phyloP scores from a whole-genome alignment of 2,329 filamentous ascomycete species.

The Xylariomycetidae sp. region DNA sequence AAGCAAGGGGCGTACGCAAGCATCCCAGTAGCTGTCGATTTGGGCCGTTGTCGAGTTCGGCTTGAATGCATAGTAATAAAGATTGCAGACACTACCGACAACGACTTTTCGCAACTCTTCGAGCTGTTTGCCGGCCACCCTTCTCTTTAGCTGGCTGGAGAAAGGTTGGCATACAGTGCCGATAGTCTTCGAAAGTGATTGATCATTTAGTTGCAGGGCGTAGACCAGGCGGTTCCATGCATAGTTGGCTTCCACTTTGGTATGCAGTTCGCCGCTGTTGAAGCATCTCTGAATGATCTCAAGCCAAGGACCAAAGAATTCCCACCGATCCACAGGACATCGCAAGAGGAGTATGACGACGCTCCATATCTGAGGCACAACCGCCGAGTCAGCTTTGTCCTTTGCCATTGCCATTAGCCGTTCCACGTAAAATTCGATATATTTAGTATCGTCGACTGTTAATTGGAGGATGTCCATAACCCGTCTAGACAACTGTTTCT shows the following conservation, averaged over 20 bases:
- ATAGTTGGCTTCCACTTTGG: constrained; percentile 71
- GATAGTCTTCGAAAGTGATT: constrained; percentile 52
- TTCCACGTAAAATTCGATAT: constrained; percentile 64
- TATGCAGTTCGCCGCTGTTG: constrained; percentile 68
- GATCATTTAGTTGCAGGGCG: constrained; percentile 60
- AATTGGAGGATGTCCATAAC: constrained; percentile 61
- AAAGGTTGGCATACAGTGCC: constrained; percentile 61
- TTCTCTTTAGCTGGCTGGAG: constrained; percentile 62
- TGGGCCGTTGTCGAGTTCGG: constrained; percentile 63
- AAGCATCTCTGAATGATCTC: constrained; percentile 77
- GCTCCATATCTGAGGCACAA: constrained; percentile 87
- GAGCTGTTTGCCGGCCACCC: constrained; percentile 50
- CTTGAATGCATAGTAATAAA: constrained; percentile 78
- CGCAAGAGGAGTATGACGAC: constrained; percentile 74
- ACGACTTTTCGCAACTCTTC: constrained; percentile 54
- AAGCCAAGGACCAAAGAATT: constrained; percentile 70
- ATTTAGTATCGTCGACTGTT: constrained; percentile 54
- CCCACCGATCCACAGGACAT: constrained; percentile 63
- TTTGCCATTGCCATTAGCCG: constrained; percentile 66
- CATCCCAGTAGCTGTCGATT: constrained; percentile 74
- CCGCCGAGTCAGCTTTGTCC: constrained; percentile 53
- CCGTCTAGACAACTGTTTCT: constrained; percentile 61
- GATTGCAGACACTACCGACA: constrained; percentile 69
- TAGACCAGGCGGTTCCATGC: constrained; percentile 86
- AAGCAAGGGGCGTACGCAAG: constrained; percentile 64